Conservation (phyloP, 1,284 basidiomycete genomes). For the Cutaneotrichosporon sp. region DNA sequence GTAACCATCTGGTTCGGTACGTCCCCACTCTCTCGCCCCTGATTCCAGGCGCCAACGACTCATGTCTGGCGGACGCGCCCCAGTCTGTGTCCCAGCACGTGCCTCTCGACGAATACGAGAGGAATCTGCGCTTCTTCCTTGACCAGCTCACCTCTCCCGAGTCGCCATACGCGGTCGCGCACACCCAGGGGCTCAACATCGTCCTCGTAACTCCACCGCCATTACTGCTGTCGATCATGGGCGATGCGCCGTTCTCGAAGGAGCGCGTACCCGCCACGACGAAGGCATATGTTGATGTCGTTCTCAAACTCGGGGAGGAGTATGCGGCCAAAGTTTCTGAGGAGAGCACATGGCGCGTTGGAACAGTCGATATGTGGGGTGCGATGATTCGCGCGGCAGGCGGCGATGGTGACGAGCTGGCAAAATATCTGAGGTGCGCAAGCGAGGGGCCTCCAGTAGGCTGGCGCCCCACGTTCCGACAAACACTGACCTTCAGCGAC, state of each 20-base stretch:
- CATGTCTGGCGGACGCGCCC: slow-evolving; percentile 5
- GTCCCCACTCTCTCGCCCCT: slow-evolving; percentile 3
- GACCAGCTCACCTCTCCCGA: slow-evolving; percentile 20
- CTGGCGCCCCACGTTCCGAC: not conserved
- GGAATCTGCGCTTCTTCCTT: slow-evolving; percentile 26
- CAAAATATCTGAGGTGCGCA: slow-evolving; percentile 21
- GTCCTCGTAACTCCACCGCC: slow-evolving; percentile 80
- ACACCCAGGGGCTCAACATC: slow-evolving; percentile 47
- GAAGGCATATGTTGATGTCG: slow-evolving; percentile 62
- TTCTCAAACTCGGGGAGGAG: slow-evolving; percentile 57
- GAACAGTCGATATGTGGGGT: slow-evolving; percentile 66
- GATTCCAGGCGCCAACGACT: slow-evolving; percentile 24
- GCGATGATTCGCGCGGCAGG: slow-evolving; percentile 56
- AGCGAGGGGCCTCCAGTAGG: no score
- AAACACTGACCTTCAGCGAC: slow-evolving; percentile 50
- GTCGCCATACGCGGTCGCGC: slow-evolving; percentile 19
- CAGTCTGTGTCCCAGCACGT: slow-evolving; percentile 15
- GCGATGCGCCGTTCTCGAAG: not conserved
- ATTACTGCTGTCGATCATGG: slow-evolving; percentile 56
- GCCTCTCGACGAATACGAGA: slow-evolving; percentile 20
- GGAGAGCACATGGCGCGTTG: slow-evolving; percentile 45
- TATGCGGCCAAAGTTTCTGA: slow-evolving; percentile 36
- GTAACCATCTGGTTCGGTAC: slow-evolving; percentile 41
- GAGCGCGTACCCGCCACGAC: slow-evolving; percentile 61
- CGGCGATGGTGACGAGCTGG: slow-evolving; percentile 52